Base-by-base conservation (phyloP, 768 basidiomycete genomes). In the Boletus coccyginus region DNA sequence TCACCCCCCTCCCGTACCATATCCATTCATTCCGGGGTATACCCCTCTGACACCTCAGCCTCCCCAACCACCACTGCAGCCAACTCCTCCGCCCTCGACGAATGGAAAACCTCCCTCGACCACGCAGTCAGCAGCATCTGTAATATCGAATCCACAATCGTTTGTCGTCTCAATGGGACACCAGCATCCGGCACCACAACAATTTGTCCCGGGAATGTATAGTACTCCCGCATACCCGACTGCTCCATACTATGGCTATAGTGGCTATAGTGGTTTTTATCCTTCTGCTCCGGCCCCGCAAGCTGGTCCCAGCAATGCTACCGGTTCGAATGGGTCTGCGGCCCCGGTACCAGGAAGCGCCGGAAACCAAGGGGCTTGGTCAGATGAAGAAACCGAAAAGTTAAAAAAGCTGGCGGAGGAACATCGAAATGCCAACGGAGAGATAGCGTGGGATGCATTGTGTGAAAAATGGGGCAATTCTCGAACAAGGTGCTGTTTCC, bases 401-500 rank as follows among this genome's bases (percentile, higher is more conserved):
- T 66, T 93, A 56, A 86, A 79, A 68, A 82, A 78, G 50, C 66
- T 92, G 21, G 84, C 87, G 0, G 90, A 91, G 58, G 83, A 89
- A 50, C 85, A 84, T 65, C 80, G 80, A 54, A 70, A 75, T 49
- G 69, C 68, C 32, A 75, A 65, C 16, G 67, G 77, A 6, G 76
- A 78, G 50, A 85, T 87, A 40, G 87, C 88, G 49, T 93, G 90
- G 90, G 90, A 92, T 68, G 83, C 85, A 75, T 79, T 92, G 24
- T 82, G 86, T 49, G 76, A 76, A 47, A 81, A 87, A 62, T 92
- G 88, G 84, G 90, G 90, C 5, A 80, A 79, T 58, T 82, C 82
- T 39, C 78, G 90, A 52, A 85, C 90, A 53, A 84, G 87, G 90
- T 88, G 59, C 46, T 24, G 74, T 73, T 31, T 44, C 27, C 1